Evolutionary conservation across 2,329 filamentous ascomycete genomes (phyloP), one percentile per base, ranked within the genome.

Genomic region (Monosporascus sp.): DNA sequence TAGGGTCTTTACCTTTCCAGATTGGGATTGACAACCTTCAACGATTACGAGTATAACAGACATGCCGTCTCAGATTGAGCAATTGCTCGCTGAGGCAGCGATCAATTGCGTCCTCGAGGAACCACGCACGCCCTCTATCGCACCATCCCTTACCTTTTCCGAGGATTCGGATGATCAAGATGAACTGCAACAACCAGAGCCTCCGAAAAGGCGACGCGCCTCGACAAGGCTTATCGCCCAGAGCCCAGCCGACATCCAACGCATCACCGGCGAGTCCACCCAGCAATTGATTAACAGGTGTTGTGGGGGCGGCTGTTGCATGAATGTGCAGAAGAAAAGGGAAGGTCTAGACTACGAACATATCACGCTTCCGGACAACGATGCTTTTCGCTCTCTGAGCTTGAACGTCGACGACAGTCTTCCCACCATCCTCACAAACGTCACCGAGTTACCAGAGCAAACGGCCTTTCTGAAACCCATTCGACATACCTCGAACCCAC

Each of bases 311-410:
- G 82, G 82, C 53, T 86, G 84, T 69, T 86, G 83, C 63, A 76
- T 85, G 69, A 78, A 74, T 49, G 57, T 77, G 48, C 71, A 70
- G 48, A 69, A 69, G 49, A 73, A 75, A 58, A 73, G 71, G 49
- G 69, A 75, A 2, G 73, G 73, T 34, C 56, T 82, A 46, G 71
- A 80, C 41, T 83, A 78, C 54, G 82, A 85, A 63, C 67, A 66
- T 7, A 69, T 86, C 20, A 64, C 74, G 17, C 66, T 83, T 2
- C 92, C 93, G 1, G 85, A 94, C 69, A 97, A 96, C 64, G 81
- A 87, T 55, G 94, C 94, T 17, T 99, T 89, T 74, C 81, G 83
- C 52, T 90, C 87, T 56, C 79, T 99, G 48, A 79, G 85, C 50
- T 80, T 97, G 61, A 88, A 87, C 63, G 79, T 97, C 56, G 84